Conservation (phyloP, 371 early-diverging fungal genomes). For the Funneliformis caledonium region DNA sequence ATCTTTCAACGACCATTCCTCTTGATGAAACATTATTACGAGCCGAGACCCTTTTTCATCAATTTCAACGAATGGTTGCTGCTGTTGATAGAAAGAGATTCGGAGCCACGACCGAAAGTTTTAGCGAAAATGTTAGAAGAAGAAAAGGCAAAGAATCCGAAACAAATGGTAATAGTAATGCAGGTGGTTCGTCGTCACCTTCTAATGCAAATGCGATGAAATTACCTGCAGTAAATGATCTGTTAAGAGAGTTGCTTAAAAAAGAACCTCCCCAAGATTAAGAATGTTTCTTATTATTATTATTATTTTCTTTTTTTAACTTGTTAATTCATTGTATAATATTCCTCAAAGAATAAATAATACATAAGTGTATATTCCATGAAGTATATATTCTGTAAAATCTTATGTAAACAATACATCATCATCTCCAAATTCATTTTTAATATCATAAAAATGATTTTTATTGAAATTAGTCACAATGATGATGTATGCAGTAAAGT, state of each 20-base stretch:
- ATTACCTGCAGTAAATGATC: conserved; percentile 27
- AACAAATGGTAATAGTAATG: neutral
- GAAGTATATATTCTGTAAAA: too few relatives aligned
- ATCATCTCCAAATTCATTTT: too few relatives aligned
- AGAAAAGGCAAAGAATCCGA: neutral
- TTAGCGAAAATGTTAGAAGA: neutral
- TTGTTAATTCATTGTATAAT: too few relatives aligned
- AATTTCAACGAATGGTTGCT: conserved; percentile 64
- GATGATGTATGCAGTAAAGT: too few relatives aligned
- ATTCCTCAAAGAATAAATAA: too few relatives aligned
- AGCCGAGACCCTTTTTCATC: conserved; percentile 80
- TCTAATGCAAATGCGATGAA: neutral
- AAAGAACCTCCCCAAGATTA: neutral
- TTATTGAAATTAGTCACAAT: too few relatives aligned
- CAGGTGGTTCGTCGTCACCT: neutral
- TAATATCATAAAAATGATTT: too few relatives aligned
- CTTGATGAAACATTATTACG: conserved; percentile 76
- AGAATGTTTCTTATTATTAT: neutral
- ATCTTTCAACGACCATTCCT: conserved; percentile 76
- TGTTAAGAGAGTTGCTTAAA: conserved; percentile 17
- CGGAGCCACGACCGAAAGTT: neutral
- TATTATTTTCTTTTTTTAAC: too few relatives aligned
- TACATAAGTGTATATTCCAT: too few relatives aligned
- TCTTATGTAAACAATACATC: too few relatives aligned
- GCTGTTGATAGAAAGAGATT: conserved; percentile 27